Base-by-base conservation (phyloP, 306 rosid species). In the Astragalus membranaceus region DNA sequence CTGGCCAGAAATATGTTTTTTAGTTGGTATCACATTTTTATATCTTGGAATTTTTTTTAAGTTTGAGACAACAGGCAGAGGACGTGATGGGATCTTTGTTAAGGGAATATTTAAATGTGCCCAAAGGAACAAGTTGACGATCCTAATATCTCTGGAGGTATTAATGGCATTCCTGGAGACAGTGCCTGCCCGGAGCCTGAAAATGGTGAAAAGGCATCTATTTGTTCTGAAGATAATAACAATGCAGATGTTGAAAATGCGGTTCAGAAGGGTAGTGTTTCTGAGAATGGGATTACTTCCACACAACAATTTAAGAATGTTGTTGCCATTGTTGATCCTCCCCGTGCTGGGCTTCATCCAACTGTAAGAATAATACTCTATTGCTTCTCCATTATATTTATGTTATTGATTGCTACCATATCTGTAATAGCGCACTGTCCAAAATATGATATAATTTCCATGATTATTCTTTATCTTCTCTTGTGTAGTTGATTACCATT, bases 291-390 rank as follows among this genome's bases (percentile, higher is more conserved):
- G 53, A 84, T 65, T 57, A 57, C 83, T 79, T 73, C 74, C 3
- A 13, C 17, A 48, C 64, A 77, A 75, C 82, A 78, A 51, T 91
- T 94, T 81, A 79, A 82, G 75, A 86, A 94, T 77, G 87, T 94
- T 63, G 96, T 94, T 70, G 99, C 96, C 54, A 94, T 94, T 47
- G 97, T 94, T 47, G 99, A 94, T 77, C 99, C 99, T 71, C 99
- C 99, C 10, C 92, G 97, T 15, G 88, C 85, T 13, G 97, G 99
- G 47, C 96, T 94, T 56, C 99, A 94, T 78, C 97, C 99, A 39
- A 86, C 89, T 42, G 99, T 94, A 80, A 91, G 99, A 81, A 57
- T 51, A 70, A 48, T 75, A 44, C 66, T 15, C 35, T 67, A 36
- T 47, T 10, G 32, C n/a, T n/a, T n/a, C n/a, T n/a, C n/a, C n/a